Evolutionary conservation across 2,329 filamentous ascomycete genomes (phyloP), one percentile per base, ranked within the genome.

Genomic region (Fusarium lateritium): DNA sequence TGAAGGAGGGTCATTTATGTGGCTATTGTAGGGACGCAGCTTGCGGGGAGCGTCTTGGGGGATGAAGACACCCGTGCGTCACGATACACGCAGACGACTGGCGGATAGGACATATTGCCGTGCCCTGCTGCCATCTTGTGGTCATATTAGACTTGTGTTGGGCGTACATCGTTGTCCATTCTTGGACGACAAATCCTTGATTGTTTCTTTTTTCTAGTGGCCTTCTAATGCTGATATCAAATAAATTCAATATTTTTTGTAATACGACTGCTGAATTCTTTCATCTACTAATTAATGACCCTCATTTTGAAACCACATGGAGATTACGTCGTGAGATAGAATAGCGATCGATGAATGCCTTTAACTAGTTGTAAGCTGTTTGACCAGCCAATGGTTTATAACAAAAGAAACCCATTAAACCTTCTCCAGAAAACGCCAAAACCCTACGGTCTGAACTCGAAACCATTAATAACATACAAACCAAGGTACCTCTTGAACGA

Each of bases 221-320:
- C 83, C 83, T 87, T 87, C 82, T 88, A 88, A 88, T 88, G 84
- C 85, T 86, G 83, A 87, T 86, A 87, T 86, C 83, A 83, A 80
- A 82, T 81, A 80, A 80, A 80, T 82, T 81, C 75, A 77, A 78
- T 73, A 74, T 67, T 75, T 74, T 62, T 75, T 75, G 68, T 73
- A 67, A 56, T 69, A 58, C 42, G 28, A 61, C 11, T 33, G 15
- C 11, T n/a, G 7, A 31, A 46, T 22, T 22, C 6, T 17, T 31
- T 8, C 5, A 17, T 6, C 39, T 4, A 44, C n/a, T 28, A 45
- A 11, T 4, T 6, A 55, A 22, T 24, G 11, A 42, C 21, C 10
- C 13, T 26, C 22, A 44, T 42, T 24, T 31, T 31, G 28, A 36
- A 17, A 17, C 7, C 11, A 21, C 24, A 39, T 17, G 19, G 17